Conservation (phyloP, 495 filamentous ascomycete genomes). For the Aspergillus mulundensis region DNA sequence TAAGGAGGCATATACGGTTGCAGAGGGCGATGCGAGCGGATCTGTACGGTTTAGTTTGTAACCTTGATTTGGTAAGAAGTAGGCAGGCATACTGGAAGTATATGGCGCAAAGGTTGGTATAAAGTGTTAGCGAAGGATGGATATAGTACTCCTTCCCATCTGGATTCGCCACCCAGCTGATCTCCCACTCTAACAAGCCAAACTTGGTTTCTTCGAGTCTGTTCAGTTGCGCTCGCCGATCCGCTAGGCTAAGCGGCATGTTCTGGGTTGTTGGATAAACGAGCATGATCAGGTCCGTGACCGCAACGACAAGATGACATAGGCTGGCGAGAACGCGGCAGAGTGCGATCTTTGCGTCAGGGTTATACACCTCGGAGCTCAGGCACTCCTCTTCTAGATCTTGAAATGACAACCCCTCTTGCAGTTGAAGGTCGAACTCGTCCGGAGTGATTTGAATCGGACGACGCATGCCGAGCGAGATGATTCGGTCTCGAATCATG, state of each 20-base stretch:
- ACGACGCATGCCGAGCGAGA: conserved; percentile 16
- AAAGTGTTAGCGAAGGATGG: conserved; percentile 14
- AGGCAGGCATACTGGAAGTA: conserved; percentile 13
- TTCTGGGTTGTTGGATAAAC: conserved; percentile 9
- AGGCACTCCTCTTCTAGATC: conserved; percentile 11
- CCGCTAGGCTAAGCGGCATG: neutral
- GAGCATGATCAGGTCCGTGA: conserved; percentile 11
- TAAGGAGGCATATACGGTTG: conserved; percentile 14
- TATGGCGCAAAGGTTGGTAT: conserved; percentile 13
- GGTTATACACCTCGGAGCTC: conserved; percentile 14
- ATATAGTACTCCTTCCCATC: conserved; percentile 15
- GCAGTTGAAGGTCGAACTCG: conserved; percentile 12
- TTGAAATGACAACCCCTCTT: conserved; percentile 9
- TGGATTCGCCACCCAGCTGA: conserved; percentile 13
- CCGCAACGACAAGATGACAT: conserved; percentile 12
- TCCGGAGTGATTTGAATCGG: conserved; percentile 15
- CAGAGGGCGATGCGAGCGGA: conserved; percentile 16
- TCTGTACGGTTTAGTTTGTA: neutral
- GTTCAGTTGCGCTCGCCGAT: neutral
- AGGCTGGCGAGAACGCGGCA: conserved; percentile 13
- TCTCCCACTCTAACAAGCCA: conserved; percentile 13
- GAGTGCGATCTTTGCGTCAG: conserved; percentile 10
- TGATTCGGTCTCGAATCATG: conserved; percentile 16
- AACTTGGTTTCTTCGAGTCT: conserved; percentile 14
- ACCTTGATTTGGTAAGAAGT: neutral